Percentiles rank a stretch among this genome's conserved stretches.
Conservation (phyloP, 2,329 filamentous ascomycete species). For the Teratosphaeriaceae sp. region DNA sequence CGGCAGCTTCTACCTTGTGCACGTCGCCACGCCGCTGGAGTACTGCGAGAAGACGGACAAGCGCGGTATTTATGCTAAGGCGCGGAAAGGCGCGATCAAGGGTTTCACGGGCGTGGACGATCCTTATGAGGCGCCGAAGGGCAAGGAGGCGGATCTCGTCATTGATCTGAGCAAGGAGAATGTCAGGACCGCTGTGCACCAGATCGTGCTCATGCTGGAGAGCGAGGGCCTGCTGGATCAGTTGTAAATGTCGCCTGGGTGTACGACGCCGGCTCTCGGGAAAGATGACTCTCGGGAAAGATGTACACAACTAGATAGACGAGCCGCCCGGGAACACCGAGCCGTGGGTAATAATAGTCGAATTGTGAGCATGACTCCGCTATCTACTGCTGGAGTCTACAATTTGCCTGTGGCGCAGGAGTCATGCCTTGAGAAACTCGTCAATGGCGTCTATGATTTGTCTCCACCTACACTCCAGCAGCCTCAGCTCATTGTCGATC, state of each 20-base stretch:
- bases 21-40: slow-evolving; percentile 89
- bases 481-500: not conserved
- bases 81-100: slow-evolving; percentile 85
- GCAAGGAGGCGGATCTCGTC: slow-evolving; percentile 75
- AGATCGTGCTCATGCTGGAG: slow-evolving; percentile 92
- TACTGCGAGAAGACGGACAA: slow-evolving; percentile 94
- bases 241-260: slow-evolving; percentile 32
- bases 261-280: too few species aligned
- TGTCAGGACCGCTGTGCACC: slow-evolving; percentile 89
- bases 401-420: too few species aligned
- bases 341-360: too few species aligned
- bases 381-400: too few species aligned
- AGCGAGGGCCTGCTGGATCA: slow-evolving; percentile 78
- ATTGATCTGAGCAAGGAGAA: slow-evolving; percentile 82
- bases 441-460: too few species aligned
- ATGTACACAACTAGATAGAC: too few species aligned
- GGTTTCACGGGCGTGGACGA: slow-evolving; percentile 98
- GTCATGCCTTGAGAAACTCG: too few species aligned
- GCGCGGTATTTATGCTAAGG: slow-evolving; percentile 78
- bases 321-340: too few species aligned
- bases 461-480: too few species aligned
- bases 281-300: too few species aligned
- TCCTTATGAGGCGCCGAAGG: slow-evolving; percentile 79
- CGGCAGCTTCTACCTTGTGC: slow-evolving; percentile 89
- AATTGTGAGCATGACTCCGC: too few species aligned